Percentiles rank a stretch among this genome's conserved stretches.
These are phyloP conservation scores for Vickermania ingenoplastis DNA, from an alignment of 208 protist genomes.

Conservation along the genomic window DNA sequence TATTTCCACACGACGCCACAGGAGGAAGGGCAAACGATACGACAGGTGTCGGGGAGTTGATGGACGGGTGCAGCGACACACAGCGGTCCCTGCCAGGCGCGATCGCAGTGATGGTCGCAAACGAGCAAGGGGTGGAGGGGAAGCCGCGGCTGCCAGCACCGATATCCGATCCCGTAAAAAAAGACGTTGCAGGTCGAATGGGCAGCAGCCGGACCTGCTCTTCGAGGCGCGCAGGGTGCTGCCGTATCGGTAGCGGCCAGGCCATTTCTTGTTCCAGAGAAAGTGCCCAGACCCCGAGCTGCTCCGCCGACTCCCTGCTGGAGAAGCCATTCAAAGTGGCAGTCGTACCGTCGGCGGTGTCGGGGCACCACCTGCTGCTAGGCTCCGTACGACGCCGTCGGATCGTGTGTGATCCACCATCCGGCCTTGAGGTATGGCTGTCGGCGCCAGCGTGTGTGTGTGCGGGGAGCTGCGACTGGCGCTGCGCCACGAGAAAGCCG, in stretches of 20 bases:
- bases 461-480: background rate
- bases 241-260: slow-evolving; percentile 18
- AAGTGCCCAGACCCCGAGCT: slow-evolving; percentile 13
- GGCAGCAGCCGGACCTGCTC: slow-evolving; percentile 4
- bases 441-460: background rate
- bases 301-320: slow-evolving; percentile 8
- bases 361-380: background rate
- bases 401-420: too few relatives aligned
- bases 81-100: background rate
- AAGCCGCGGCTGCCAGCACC: background rate
- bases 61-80: background rate
- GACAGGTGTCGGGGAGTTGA: too few relatives aligned
- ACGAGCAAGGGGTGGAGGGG: background rate
- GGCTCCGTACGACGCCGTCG: background rate
- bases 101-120: background rate
- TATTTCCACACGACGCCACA: too few relatives aligned
- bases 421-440: too few relatives aligned
- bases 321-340: background rate
- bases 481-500: background rate
- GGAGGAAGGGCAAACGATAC: too few relatives aligned
- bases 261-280: slow-evolving; percentile 9
- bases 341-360: slow-evolving; percentile 7
- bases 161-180: too few relatives aligned
- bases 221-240: slow-evolving; percentile 3
- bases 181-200: too few relatives aligned